Base-by-base conservation (phyloP, 23 red algal species). In the Gracilaria gracilis region DNA sequence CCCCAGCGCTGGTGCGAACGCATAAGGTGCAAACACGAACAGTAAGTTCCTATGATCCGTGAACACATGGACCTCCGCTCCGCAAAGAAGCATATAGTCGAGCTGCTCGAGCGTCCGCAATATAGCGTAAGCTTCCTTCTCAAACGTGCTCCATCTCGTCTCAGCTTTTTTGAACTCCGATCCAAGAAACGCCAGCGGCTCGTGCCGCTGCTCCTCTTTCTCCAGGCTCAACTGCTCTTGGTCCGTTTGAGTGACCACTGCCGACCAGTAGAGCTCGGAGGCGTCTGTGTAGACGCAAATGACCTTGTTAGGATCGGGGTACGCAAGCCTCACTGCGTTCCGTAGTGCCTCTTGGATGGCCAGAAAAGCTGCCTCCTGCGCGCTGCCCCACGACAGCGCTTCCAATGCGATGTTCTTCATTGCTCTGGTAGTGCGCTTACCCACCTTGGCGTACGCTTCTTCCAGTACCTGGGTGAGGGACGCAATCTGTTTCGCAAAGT, bases 231-330 rank as follows among this genome's bases (percentile, higher is more conserved):
- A 39, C 4, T 50, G 23, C 11, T 82, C 76, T 37, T 4, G 21
- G n/a, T 17, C 16, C 0, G 34, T 71, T 72, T 91, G 57, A 0
- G 88, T 82, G 5, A 91, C 64, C 21, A 82, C 67, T 31, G 48
- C 88, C 1, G 59, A 17, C 58, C 58, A 82, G 51, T 62, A 80
- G 0, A 1, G 6, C 0, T 91, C 50, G 0, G 76, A 91, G 2
- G 75, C 88, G 42, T 91, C 88, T 20, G 75, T 82, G 39, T 74
- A 91, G 28, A 91, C 64, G 74, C 61, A 91, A n/a, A 91, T 61
- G 15, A 91, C 31, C 1, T 58, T 91, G 5, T 64, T 34, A 1
- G 35, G 53, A 35, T 80, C 57, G 2, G 88, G 88, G 32, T 91
- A 72, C 29, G 58, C 9, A 0, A 91, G 61, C 17, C 28, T 69